Evolutionary conservation across 345 rosid genomes (phyloP).

Genomic region (Anastatica hierochuntica): DNA sequence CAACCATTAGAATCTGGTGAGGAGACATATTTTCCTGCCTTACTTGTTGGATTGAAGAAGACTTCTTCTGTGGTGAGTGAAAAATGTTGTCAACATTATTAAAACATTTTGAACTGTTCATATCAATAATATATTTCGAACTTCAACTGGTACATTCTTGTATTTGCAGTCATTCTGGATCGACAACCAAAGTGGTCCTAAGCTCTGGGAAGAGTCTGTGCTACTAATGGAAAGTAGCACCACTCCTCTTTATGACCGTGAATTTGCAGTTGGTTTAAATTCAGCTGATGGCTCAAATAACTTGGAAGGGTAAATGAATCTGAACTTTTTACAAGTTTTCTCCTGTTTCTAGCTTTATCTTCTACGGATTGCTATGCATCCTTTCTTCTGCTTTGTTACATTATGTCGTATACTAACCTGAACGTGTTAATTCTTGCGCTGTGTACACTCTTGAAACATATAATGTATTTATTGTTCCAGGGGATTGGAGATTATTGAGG

Average conservation of each 20-base stretch:
- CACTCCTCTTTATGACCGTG: slow-evolving; percentile 91
- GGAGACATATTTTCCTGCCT: slow-evolving; percentile 71
- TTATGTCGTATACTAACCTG: background rate
- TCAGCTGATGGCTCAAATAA: slow-evolving; percentile 53
- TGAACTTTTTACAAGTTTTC: background rate
- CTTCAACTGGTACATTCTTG: slow-evolving; percentile 19
- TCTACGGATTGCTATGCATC: background rate
- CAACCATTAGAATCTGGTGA: slow-evolving; percentile 74
- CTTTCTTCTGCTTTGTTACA: background rate
- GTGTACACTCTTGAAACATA: slow-evolving; percentile 1
- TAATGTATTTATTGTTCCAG: slow-evolving; percentile 33
- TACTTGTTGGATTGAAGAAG: slow-evolving; percentile 52
- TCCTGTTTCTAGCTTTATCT: background rate
- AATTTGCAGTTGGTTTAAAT: slow-evolving; percentile 62
- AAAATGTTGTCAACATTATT: background rate
- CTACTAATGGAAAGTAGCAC: slow-evolving; percentile 40
- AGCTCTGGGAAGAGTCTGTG: slow-evolving; percentile 25
- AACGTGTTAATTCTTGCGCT: background rate
- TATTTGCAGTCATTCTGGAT: slow-evolving; percentile 81
- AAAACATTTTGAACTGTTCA: background rate
- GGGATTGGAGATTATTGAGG: slow-evolving; percentile 58
- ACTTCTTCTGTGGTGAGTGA: slow-evolving; percentile 65
- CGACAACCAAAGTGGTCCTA: slow-evolving; percentile 50
- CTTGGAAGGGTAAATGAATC: slow-evolving; percentile 48
- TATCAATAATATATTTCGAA: background rate